Conservation (phyloP, 2,329 filamentous ascomycete genomes). For the Ophiostoma piceae region DNA sequence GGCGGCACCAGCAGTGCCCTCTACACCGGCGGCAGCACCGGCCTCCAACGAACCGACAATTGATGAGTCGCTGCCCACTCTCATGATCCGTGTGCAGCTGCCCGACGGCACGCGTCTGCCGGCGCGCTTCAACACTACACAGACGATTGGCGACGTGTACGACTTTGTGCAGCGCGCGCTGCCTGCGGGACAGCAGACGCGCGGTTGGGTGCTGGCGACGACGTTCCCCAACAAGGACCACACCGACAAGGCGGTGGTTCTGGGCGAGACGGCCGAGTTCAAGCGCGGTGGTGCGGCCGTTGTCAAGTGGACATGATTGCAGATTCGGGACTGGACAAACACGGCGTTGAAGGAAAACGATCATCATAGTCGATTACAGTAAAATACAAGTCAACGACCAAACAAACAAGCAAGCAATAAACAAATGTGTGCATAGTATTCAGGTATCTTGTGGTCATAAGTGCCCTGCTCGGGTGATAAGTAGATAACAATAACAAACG, state of each 20-base stretch:
- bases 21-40: constrained; percentile 32
- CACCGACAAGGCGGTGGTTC: constrained; percentile 55
- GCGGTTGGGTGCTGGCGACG: constrained; percentile 71
- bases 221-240: constrained; percentile 81
- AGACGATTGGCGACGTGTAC: constrained; percentile 74
- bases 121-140: constrained; percentile 75
- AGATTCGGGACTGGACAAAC: not conserved
- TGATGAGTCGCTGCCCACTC: constrained; percentile 60
- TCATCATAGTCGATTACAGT: not conserved
- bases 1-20: constrained; percentile 26
- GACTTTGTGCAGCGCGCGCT: constrained; percentile 64
- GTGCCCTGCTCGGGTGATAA: constrained; percentile 12
- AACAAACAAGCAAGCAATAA: not conserved
- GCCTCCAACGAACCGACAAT: constrained; percentile 39
- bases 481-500: not conserved
- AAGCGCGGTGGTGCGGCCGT: constrained; percentile 61
- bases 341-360: too few relatives aligned
- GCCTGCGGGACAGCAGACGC: constrained; percentile 45
- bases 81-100: constrained; percentile 71
- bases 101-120: constrained; percentile 70
- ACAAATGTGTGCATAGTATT: not conserved
- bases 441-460: constrained; percentile 11
- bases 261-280: constrained; percentile 60
- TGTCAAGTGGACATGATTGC: constrained; percentile 50
- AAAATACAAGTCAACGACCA: not conserved